These are phyloP conservation scores for Calocybe cyanea DNA, from an alignment of 768 basidiomycete genomes.

Conservation along the genomic window DNA sequence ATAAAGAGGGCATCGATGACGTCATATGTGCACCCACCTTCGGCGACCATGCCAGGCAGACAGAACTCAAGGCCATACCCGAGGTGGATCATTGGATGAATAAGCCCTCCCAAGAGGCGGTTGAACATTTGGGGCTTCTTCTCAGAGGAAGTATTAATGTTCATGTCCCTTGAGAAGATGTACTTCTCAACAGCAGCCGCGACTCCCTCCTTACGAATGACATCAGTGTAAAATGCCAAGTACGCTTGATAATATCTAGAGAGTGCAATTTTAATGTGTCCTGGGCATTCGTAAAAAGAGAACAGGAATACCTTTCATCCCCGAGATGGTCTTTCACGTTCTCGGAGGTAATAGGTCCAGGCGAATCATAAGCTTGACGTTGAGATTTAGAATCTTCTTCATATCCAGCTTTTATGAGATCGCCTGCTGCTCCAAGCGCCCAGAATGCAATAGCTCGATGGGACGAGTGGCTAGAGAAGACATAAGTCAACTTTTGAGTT, in stretches of 20 bases:
- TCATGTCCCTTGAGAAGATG: constrained; percentile 48
- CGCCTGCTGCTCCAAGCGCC: constrained; percentile 24
- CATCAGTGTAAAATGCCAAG: constrained; percentile 43
- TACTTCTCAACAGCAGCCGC: constrained; percentile 47
- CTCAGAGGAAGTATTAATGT: constrained; percentile 29
- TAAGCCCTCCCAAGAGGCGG: constrained; percentile 50
- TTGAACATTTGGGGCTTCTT: constrained; percentile 40
- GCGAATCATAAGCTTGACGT: constrained; percentile 36
- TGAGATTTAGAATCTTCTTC: constrained; percentile 30
- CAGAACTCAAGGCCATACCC: constrained; percentile 65
- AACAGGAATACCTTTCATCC: constrained; percentile 37
- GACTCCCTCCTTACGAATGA: constrained; percentile 36
- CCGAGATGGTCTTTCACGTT: constrained; percentile 58
- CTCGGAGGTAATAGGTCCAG: constrained; percentile 36
- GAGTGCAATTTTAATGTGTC: background rate
- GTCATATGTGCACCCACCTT: constrained; percentile 38
- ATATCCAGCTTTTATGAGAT: constrained; percentile 36
- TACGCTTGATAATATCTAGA: constrained; percentile 52
- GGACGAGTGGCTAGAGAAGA: constrained; percentile 21
- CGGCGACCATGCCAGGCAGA: constrained; percentile 54
- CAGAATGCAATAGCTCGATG: constrained; percentile 28
- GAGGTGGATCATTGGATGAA: constrained; percentile 66
- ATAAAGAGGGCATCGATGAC: background rate
- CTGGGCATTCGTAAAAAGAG: background rate
- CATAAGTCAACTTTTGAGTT: background rate